Evolutionary conservation across 2,329 filamentous ascomycete species (phyloP).

Genomic region (Neoarthrinium moseri): DNA sequence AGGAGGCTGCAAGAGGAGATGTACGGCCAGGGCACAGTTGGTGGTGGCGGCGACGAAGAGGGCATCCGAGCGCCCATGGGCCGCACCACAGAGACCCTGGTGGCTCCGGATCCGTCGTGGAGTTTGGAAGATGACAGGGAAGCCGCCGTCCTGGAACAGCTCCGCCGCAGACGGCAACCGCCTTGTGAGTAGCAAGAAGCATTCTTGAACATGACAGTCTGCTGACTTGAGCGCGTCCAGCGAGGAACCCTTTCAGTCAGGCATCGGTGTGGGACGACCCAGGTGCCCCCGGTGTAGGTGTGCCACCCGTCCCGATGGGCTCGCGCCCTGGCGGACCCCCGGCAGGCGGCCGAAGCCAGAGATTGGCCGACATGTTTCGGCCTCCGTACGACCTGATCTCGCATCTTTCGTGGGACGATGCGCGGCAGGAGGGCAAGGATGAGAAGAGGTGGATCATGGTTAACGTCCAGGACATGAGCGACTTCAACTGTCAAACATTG

Average conservation of each 20-base stretch:
- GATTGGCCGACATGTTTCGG: slow-evolving; percentile 87
- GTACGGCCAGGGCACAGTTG: slow-evolving; percentile 57
- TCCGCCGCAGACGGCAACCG: slow-evolving; percentile 46
- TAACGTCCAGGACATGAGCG: slow-evolving; percentile 88
- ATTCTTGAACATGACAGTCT: neutral
- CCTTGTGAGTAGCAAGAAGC: slow-evolving; percentile 20
- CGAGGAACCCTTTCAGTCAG: slow-evolving; percentile 28
- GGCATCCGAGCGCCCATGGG: slow-evolving; percentile 84
- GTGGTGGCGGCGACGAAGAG: slow-evolving; percentile 37
- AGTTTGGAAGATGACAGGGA: slow-evolving; percentile 54
- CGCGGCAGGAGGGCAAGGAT: slow-evolving; percentile 81
- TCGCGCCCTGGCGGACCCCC: slow-evolving; percentile 18
- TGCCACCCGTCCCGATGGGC: slow-evolving; percentile 35
- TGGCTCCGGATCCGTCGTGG: slow-evolving; percentile 63
- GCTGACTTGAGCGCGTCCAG: slow-evolving; percentile 11
- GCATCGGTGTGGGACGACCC: slow-evolving; percentile 30
- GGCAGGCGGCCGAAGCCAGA: slow-evolving; percentile 65
- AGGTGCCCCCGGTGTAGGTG: slow-evolving; percentile 31
- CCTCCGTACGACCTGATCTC: slow-evolving; percentile 91
- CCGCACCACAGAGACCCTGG: slow-evolving; percentile 85
- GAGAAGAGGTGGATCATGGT: slow-evolving; percentile 92
- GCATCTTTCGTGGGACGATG: slow-evolving; percentile 76
- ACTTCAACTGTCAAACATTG: slow-evolving; percentile 91
- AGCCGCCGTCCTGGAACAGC: slow-evolving; percentile 63
- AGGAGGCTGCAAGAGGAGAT: slow-evolving; percentile 88